Evolutionary conservation across 495 filamentous ascomycete species (phyloP).

Genomic region (Chaetomium tenue): DNA sequence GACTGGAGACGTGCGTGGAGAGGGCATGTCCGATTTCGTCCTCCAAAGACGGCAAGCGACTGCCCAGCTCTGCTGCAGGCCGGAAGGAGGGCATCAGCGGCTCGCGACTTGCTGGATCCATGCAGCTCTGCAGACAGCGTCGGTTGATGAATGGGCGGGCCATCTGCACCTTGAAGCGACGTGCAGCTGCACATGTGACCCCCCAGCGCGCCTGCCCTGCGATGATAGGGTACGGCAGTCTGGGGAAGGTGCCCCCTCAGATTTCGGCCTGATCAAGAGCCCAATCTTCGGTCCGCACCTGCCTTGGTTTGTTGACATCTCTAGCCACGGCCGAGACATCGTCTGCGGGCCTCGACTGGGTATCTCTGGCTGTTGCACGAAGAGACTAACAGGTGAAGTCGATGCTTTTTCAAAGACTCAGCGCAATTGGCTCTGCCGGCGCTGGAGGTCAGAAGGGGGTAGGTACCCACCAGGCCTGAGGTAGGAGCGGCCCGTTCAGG

Average conservation of each 20-base stretch:
- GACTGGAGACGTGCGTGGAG: background rate
- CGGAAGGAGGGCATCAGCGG: conserved; percentile 20
- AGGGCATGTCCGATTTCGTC: background rate
- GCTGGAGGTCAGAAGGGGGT: background rate
- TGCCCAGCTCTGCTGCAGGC: background rate
- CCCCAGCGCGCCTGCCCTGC: conserved; percentile 30
- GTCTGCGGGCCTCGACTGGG: background rate
- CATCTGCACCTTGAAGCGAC: conserved; percentile 32
- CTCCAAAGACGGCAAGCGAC: background rate
- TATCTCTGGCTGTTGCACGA: conserved; percentile 14
- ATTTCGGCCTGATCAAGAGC: conserved; percentile 21
- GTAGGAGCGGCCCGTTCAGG: conserved; percentile 32
- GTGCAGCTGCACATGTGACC: conserved; percentile 42
- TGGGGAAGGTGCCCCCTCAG: conserved; percentile 27
- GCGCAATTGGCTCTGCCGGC: conserved; percentile 28
- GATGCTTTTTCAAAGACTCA: conserved; percentile 24
- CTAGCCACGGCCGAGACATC: background rate
- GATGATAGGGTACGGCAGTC: conserved; percentile 33
- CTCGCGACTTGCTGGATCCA: conserved; percentile 20
- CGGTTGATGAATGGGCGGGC: conserved; percentile 33
- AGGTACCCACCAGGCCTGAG: conserved; percentile 26
- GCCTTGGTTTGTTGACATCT: background rate
- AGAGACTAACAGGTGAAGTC: conserved; percentile 19
- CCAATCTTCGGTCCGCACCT: conserved; percentile 3
- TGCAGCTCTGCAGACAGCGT: conserved; percentile 25